Conservation (phyloP, 202 grass and related monocot genomes). For the Hordeum pubiflorum region DNA sequence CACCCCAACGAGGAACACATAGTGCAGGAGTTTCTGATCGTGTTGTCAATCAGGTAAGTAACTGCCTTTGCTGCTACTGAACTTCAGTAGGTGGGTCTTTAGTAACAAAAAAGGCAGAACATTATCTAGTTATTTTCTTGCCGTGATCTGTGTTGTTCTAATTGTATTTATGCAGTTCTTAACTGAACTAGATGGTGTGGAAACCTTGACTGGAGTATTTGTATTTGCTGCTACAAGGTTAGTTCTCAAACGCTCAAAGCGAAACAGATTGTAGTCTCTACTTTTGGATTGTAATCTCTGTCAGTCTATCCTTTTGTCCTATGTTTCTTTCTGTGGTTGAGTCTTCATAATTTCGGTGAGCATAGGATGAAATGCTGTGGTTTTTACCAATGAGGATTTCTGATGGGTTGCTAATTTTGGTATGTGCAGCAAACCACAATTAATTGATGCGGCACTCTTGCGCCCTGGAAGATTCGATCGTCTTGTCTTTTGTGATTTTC, state of each 20-base stretch:
- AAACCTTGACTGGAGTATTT: conserved; percentile 87
- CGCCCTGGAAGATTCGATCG: conserved; percentile 90
- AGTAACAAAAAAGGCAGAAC: neutral
- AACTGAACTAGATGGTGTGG: conserved; percentile 94
- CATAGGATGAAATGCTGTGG: neutral
- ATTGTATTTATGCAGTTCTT: conserved; percentile 63
- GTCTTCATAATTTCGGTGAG: neutral
- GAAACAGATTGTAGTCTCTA: conserved; percentile 9
- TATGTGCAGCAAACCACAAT: conserved; percentile 67
- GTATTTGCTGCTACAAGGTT: conserved; percentile 96
- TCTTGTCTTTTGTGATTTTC: conserved; percentile 92
- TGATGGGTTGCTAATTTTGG: conserved; percentile 6
- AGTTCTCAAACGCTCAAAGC: conserved; percentile 7
- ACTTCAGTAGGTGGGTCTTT: neutral
- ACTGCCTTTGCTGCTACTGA: neutral
- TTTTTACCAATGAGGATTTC: neutral
- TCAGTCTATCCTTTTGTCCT: conserved; percentile 10
- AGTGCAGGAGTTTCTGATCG: conserved; percentile 91
- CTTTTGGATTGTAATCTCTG: neutral
- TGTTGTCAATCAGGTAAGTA: conserved; percentile 93
- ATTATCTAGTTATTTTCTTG: neutral
- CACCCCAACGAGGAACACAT: conserved; percentile 78
- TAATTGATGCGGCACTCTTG: conserved; percentile 88
- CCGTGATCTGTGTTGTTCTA: conserved; percentile 1
- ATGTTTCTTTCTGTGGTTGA: neutral